Conservation (phyloP, 2,329 filamentous ascomycete genomes). For the Diaporthe longicolla region DNA sequence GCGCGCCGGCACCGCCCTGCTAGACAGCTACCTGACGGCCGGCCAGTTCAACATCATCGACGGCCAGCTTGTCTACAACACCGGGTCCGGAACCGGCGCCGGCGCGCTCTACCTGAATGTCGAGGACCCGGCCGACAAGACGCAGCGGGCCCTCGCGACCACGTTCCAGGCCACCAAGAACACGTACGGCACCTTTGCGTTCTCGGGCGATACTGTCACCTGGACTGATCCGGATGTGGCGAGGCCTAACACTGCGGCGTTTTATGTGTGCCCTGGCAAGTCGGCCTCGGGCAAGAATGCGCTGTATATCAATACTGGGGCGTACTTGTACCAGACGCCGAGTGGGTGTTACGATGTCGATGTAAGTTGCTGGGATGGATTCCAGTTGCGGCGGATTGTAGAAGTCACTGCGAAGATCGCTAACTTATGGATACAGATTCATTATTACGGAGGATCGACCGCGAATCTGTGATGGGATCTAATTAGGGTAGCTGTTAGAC, state of each 20-base stretch:
- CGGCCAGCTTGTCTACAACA: slow-evolving; percentile 66
- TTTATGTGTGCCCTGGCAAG: slow-evolving; percentile 62
- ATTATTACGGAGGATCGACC: slow-evolving; percentile 42
- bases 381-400: slow-evolving; percentile 29
- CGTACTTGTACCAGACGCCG: slow-evolving; percentile 68
- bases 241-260: slow-evolving; percentile 66
- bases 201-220: slow-evolving; percentile 66
- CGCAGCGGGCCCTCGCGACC: slow-evolving; percentile 61
- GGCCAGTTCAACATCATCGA: slow-evolving; percentile 67
- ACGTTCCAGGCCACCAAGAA: slow-evolving; percentile 63
- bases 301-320: slow-evolving; percentile 69
- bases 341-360: slow-evolving; percentile 57
- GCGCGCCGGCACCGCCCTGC: slow-evolving; percentile 59
- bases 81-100: slow-evolving; percentile 47
- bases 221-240: slow-evolving; percentile 62
- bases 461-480: slow-evolving; percentile 25
- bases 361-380: slow-evolving; percentile 18
- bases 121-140: slow-evolving; percentile 57
- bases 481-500: too few relatives aligned
- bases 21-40: slow-evolving; percentile 62
- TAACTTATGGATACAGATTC: slow-evolving; percentile 37
- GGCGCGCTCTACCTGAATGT: slow-evolving; percentile 58
- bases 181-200: slow-evolving; percentile 66
- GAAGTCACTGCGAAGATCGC: slow-evolving; percentile 21
- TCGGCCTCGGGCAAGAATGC: slow-evolving; percentile 51